Percentiles rank a stretch among this genome's conserved stretches.
Evolutionary conservation across 1,284 basidiomycete species (phyloP).

Genomic region (Cutaneotrichosporon spelunceum): DNA sequence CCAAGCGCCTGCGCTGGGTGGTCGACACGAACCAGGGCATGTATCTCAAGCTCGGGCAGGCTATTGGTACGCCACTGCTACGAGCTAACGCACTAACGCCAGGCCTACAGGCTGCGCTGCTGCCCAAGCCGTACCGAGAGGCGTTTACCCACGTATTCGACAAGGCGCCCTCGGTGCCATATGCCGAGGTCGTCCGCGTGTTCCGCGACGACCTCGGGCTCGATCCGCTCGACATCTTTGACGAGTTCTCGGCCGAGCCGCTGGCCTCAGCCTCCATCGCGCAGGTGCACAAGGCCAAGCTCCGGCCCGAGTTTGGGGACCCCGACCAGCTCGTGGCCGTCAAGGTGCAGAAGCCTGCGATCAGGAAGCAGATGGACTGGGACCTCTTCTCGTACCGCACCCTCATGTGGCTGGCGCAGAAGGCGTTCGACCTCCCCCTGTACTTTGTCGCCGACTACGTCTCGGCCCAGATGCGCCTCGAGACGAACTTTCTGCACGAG

Average conservation of each 20-base stretch:
- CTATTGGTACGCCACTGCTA: conserved; percentile 32
- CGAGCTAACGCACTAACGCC: conserved; percentile 8
- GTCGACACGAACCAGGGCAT: conserved; percentile 77
- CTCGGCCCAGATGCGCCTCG: conserved; percentile 71
- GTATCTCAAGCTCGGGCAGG: conserved; percentile 81
- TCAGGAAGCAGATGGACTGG: conserved; percentile 78
- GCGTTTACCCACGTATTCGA: conserved; percentile 81
- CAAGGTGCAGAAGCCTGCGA: conserved; percentile 86
- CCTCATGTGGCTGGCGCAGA: conserved; percentile 47
- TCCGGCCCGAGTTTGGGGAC: conserved; percentile 48
- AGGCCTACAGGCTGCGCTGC: conserved; percentile 77
- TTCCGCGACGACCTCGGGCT: conserved; percentile 66
- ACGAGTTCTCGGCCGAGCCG: conserved; percentile 67
- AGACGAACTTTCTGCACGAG: conserved; percentile 76
- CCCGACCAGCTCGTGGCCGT: conserved; percentile 64
- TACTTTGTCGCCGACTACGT: conserved; percentile 65
- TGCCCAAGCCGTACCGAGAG: conserved; percentile 74
- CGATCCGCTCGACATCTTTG: conserved; percentile 70
- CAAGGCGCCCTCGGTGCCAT: conserved; percentile 76
- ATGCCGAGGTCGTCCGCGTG: conserved; percentile 63
- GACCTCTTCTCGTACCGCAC: conserved; percentile 58
- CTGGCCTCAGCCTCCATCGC: conserved; percentile 83
- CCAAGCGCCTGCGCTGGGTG: conserved; percentile 68
- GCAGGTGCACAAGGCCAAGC: conserved; percentile 75
- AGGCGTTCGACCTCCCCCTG: conserved; percentile 50